Conservation (phyloP, 257 asterid species). For the Przewalskia tangutica region DNA sequence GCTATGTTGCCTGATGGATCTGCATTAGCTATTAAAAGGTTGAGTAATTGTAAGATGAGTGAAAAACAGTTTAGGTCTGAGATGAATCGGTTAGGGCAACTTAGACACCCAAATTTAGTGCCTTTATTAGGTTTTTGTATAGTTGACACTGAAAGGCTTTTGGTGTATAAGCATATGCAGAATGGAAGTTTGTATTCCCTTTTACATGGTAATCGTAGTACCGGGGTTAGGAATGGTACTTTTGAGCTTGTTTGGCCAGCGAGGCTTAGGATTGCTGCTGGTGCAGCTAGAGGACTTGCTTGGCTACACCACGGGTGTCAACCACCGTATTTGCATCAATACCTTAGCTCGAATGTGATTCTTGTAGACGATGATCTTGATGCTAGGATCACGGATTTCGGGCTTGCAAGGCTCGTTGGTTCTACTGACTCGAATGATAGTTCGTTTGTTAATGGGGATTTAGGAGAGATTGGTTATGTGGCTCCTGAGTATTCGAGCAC, state of each 20-base stretch:
- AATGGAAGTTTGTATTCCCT: slow-evolving; percentile 46
- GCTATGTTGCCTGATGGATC: slow-evolving; percentile 57
- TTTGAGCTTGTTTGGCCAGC: slow-evolving; percentile 38
- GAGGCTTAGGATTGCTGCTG: slow-evolving; percentile 39
- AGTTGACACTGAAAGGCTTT: slow-evolving; percentile 58
- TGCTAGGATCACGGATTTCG: slow-evolving; percentile 57
- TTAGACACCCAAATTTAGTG: slow-evolving; percentile 67
- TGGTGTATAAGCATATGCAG: slow-evolving; percentile 47
- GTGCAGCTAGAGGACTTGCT: slow-evolving; percentile 61
- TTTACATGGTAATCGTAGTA: slow-evolving; percentile 16
- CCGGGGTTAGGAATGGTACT: neutral
- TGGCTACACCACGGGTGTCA: slow-evolving; percentile 76
- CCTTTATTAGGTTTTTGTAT: slow-evolving; percentile 53
- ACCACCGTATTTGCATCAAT: slow-evolving; percentile 53
- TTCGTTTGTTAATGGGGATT: slow-evolving; percentile 43
- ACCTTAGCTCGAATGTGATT: slow-evolving; percentile 44
- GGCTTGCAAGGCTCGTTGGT: slow-evolving; percentile 52
- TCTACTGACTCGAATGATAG: slow-evolving; percentile 48
- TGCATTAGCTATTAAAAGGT: slow-evolving; percentile 43
- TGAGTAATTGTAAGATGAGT: slow-evolving; percentile 35
- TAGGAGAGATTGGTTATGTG: slow-evolving; percentile 73
- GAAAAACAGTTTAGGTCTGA: slow-evolving; percentile 53
- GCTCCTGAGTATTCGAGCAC: slow-evolving; percentile 77
- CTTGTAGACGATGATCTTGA: slow-evolving; percentile 56
- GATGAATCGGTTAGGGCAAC: slow-evolving; percentile 54